Conservation (phyloP, 371 early-diverging fungal species). For the Circinella umbellata region DNA sequence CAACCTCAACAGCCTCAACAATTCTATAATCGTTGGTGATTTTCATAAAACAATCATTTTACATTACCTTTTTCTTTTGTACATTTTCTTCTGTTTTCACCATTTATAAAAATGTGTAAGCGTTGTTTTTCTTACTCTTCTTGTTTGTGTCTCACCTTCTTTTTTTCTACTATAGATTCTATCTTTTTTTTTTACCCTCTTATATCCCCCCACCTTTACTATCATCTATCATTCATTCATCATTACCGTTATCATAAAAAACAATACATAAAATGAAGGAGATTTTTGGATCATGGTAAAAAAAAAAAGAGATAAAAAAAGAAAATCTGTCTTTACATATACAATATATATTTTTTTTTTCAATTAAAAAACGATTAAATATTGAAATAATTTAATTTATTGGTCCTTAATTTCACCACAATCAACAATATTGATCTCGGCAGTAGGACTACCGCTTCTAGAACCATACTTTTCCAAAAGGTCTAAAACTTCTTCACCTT, state of each 20-base stretch:
- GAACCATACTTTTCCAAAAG: slow-evolving; percentile 80
- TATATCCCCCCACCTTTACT: background rate
- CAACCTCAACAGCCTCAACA: slow-evolving; percentile 21
- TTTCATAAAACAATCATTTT: background rate
- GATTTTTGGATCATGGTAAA: too few species aligned
- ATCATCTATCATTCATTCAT: too few species aligned
- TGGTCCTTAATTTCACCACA: slow-evolving; percentile 79
- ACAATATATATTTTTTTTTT: background rate
- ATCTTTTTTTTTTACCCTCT: background rate
- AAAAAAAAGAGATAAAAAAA: background rate
- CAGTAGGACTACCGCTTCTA: slow-evolving; percentile 66
- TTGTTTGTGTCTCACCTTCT: slow-evolving; percentile 6
- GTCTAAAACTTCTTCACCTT: slow-evolving; percentile 83
- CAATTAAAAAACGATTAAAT: background rate
- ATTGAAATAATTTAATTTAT: background rate
- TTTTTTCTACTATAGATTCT: background rate
- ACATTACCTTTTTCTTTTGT: background rate
- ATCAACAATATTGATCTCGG: slow-evolving; percentile 73
- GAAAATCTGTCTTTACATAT: background rate
- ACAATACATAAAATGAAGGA: too few species aligned
- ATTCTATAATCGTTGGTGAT: slow-evolving; percentile 31
- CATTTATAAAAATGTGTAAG: background rate
- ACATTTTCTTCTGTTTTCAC: background rate
- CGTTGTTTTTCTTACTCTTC: background rate
- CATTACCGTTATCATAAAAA: too few species aligned